Evolutionary conservation across 805 yeast species (phyloP), one percentile per base, ranked within the genome.

Genomic region (Sungouiozyma intestinalis): DNA sequence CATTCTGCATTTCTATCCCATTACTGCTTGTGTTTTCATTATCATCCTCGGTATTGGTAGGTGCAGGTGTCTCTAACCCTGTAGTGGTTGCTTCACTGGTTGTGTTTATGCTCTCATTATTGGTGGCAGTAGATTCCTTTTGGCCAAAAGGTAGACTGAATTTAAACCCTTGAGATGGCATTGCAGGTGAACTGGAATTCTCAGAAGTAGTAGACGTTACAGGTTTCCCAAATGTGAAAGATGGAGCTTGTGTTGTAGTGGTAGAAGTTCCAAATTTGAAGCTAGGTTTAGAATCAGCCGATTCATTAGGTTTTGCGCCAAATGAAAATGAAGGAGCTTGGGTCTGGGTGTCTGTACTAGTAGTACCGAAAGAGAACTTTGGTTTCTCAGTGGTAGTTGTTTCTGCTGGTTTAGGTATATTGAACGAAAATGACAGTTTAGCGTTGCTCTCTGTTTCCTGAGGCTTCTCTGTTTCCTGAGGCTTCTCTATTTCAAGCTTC

Each of bases 1-100:
- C 97, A 7, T 90, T 83, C 11, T 72, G 74, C 50, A 72, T 32
- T 16, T 48, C 50, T 18, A 58, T 44, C 11, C 52, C 68, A 15
- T 67, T 73, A 4, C 73, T 75, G 11, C 78, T 68, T 42, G 79
- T 69, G 38, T 76, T 13, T n/a, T 15, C 29, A 24, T 13, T 24
- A 8, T 39, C 67, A 43, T 62, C 62, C 2, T 32, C 48, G 7
- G 40, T 2, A 36, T 54, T 56, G 48, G 71, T 68, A 1, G 70
- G 76, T 35, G 68, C 70, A 3, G 69, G 71, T 35, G 68, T 68
- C 2, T 68, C 69, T 44, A 69, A 72, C 37, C 65, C 74, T 33
- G 68, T 71, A 17, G 63, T 68, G 15, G 44, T 47, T n/a, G 49
- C 41, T 1, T 50, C 45, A 16, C 52, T 47, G 15, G 54, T 36